phyloP scores from a whole-genome alignment of 352 stramenopile species.

The Phytophthora melonis region DNA sequence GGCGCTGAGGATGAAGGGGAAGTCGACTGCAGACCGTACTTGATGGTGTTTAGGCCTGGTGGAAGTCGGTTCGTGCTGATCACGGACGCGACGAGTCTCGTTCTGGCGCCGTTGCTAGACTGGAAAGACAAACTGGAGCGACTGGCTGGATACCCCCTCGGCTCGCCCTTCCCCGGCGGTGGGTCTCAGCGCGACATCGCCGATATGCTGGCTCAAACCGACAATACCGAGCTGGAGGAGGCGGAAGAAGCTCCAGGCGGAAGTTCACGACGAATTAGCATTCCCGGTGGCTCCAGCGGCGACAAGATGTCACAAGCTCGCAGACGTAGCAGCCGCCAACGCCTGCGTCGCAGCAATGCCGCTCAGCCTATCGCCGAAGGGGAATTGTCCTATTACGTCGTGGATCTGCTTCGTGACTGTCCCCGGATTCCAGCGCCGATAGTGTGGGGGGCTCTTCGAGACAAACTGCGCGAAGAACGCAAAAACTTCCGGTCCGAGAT shows the following conservation, averaged over 20 bases:
- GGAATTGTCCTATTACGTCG: constrained; percentile 66
- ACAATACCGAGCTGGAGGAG: constrained; percentile 16
- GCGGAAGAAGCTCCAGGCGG: constrained; percentile 7
- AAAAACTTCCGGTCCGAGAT: constrained; percentile 70
- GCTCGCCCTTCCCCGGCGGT: constrained; percentile 7
- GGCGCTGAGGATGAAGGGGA: constrained; percentile 23
- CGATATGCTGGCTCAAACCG: constrained; percentile 30
- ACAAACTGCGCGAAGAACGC: constrained; percentile 66
- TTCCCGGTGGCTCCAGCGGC: constrained; percentile 10
- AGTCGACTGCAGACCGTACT: constrained; percentile 49
- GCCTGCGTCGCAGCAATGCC: constrained; percentile 20
- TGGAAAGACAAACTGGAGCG: constrained; percentile 72
- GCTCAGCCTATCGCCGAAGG: constrained; percentile 43
- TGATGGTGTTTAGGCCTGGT: constrained; percentile 66
- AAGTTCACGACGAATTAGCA: constrained; percentile 16
- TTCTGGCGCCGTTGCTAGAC: constrained; percentile 51
- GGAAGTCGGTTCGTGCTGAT: constrained; percentile 66
- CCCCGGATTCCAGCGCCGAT: constrained; percentile 51
- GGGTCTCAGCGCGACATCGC: constrained; percentile 32
- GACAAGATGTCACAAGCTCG: constrained; percentile 24
- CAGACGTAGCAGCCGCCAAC: constrained; percentile 45
- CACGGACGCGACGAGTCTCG: constrained; percentile 48
- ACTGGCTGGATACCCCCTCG: constrained; percentile 15
- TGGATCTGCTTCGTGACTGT: constrained; percentile 71
- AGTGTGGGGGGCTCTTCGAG: constrained; percentile 58